A percentile compares a stretch with the other conserved stretches of the same genome.
Evolutionary conservation across 2,329 filamentous ascomycete genomes (phyloP).

Genomic region (Pseudogymnoascus sp.): DNA sequence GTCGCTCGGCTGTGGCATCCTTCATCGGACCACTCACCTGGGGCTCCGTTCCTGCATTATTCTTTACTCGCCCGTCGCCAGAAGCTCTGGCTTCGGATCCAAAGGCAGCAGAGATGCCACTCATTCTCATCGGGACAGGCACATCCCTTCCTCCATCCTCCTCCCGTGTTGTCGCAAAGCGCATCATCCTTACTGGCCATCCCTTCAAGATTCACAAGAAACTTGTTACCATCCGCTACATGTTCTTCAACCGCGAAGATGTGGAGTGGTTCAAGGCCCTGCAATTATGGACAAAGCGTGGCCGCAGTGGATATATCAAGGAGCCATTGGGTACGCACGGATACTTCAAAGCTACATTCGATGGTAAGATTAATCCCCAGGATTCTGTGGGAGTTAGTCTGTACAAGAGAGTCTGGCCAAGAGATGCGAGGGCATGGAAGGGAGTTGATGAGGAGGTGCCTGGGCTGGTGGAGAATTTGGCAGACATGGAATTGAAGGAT

Average conservation of each 20-base stretch:
- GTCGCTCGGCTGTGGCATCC: slow-evolving; percentile 78
- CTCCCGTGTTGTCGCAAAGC: slow-evolving; percentile 81
- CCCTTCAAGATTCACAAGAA: slow-evolving; percentile 99
- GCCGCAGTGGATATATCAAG: slow-evolving; percentile 85
- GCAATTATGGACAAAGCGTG: slow-evolving; percentile 87
- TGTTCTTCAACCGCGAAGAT: slow-evolving; percentile 98
- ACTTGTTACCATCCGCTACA: slow-evolving; percentile 93
- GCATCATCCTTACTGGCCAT: slow-evolving; percentile 88
- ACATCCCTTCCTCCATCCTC: slow-evolving; percentile 74
- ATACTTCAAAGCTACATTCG: slow-evolving; percentile 99
- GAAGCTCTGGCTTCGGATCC: slow-evolving; percentile 37
- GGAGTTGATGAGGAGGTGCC: slow-evolving; percentile 11
- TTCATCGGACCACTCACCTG: slow-evolving; percentile 89
- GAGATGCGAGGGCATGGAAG: slow-evolving; percentile 45
- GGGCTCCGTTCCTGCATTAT: slow-evolving; percentile 84
- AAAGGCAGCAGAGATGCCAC: slow-evolving; percentile 38
- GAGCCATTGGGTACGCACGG: slow-evolving; percentile 92
- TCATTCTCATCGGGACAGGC: slow-evolving; percentile 77
- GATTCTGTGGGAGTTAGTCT: slow-evolving; percentile 87
- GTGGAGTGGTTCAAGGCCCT: slow-evolving; percentile 97
- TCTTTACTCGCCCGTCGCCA: slow-evolving; percentile 61
- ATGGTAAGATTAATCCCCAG: slow-evolving; percentile 90
- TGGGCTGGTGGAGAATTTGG: slow-evolving; percentile 23
- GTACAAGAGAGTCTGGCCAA: slow-evolving; percentile 80
- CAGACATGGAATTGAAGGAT: slow-evolving; percentile 20